Base-by-base conservation (phyloP, 192 early-diverging fungal species). In the Umbelopsis vinacea region DNA sequence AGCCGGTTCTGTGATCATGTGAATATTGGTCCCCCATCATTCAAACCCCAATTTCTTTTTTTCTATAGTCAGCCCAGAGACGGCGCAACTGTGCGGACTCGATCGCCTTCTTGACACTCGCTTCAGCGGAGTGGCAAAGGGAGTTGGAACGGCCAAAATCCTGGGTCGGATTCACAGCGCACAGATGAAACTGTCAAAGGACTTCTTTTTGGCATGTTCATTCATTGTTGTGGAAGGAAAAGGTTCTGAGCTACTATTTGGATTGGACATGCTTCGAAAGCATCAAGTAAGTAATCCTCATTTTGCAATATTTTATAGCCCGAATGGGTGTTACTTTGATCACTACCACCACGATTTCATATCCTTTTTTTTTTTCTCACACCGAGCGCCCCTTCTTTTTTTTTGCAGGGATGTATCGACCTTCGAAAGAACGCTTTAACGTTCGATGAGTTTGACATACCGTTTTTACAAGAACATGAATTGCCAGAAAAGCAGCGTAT, bases 111-210 rank as follows among this genome's bases (percentile, higher is more conserved):
- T 97, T 14, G 97, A 99, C 76, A 90, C 75, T 26, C 86, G 95
- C 23, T 99, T 96, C 71, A 85, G 87, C 17, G 97, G 97, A 33
- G 83, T 95, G 67, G 97, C 97, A 0, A 85, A 90, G 23, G 97
- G 97, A 22, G 97, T 99, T 1, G 97, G 97, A 35, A 94, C 90
- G 3, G 96, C 95, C n/a, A 98, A 96, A 76, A 98, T 98, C 71
- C 75, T 97, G 6, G 97, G 97, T n/a, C 88, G 96, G 19, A 89
- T 99, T 37, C 97, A 99, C 76, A 89, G 86, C 38, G 92, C 95
- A 4, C 89, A 92, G 60, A 88, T 99, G 82, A 90, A 90, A 68
- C 76, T 99, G 12, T 94, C 93, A 17, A 79, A 81, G 40, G 84
- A 85, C 52, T 86, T 92, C 66, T 89, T 85, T 69, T 82, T 99